phyloP scores from a whole-genome alignment of 1,284 basidiomycete genomes.

The Ustilago trichophora region DNA sequence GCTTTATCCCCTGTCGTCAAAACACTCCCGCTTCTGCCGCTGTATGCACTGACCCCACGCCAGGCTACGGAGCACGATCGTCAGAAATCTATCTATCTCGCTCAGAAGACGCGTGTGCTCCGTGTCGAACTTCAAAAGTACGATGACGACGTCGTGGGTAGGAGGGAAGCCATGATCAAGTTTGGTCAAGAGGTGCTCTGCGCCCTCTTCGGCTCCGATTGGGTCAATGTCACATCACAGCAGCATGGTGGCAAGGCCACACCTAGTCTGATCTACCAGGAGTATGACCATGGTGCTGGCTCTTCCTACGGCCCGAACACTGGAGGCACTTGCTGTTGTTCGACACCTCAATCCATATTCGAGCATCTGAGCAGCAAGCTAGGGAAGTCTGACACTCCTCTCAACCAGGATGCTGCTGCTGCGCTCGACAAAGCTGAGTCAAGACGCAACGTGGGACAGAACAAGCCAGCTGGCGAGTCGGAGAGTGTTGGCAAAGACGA shows the following conservation, averaged over 20 bases:
- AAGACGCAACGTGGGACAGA: too few relatives aligned
- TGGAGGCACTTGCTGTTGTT: too few relatives aligned
- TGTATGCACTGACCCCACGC: constrained; percentile 17
- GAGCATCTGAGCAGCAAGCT: too few relatives aligned
- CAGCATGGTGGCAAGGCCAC: not conserved
- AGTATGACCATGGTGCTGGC: not conserved
- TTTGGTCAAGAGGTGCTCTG: constrained; percentile 11
- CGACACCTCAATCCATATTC: too few relatives aligned
- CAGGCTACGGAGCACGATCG: constrained; percentile 7
- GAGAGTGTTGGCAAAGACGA: too few relatives aligned
- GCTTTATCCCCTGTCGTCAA: constrained; percentile 5
- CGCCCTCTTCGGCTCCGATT: constrained; percentile 4
- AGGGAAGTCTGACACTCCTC: too few relatives aligned
- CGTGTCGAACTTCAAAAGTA: constrained; percentile 17
- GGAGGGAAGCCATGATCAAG: constrained; percentile 16
- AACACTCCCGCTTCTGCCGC: not conserved
- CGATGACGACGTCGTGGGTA: constrained; percentile 17
- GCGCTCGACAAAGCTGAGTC: too few relatives aligned
- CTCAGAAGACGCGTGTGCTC: constrained; percentile 10
- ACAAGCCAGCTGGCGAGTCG: too few relatives aligned
- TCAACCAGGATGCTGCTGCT: too few relatives aligned
- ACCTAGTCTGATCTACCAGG: constrained; percentile 10
- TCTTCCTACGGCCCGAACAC: too few relatives aligned
- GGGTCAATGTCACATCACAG: not conserved
- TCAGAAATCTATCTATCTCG: not conserved